These are phyloP conservation scores for Neurospora tetraspora DNA, from an alignment of 495 filamentous ascomycete genomes.

Conservation along the genomic window DNA sequence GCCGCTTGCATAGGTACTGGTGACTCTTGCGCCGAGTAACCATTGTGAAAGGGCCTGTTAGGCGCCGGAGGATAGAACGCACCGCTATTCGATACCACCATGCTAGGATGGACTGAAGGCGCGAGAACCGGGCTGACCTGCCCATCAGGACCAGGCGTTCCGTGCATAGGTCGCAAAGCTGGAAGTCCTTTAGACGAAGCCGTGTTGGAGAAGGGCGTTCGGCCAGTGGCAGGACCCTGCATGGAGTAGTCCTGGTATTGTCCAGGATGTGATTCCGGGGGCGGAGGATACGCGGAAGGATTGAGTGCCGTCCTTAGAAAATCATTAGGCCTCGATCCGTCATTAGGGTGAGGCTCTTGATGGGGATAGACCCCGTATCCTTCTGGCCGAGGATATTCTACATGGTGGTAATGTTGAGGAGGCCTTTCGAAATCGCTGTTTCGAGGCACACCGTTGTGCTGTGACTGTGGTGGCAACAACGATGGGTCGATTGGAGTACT, in stretches of 20 bases:
- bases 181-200: conserved; percentile 22
- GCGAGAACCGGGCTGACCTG: conserved; percentile 15
- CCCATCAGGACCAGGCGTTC: conserved; percentile 14
- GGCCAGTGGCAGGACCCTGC: neutral
- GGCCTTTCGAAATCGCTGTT: neutral
- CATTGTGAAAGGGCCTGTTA: conserved; percentile 31
- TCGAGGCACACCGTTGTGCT: neutral
- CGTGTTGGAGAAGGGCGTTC: conserved; percentile 18
- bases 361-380: neutral
- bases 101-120: conserved; percentile 8
- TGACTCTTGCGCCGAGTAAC: conserved; percentile 25
- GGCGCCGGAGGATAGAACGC: conserved; percentile 26
- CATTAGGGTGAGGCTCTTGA: neutral
- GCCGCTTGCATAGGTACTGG: conserved; percentile 2
- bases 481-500: conserved; percentile 1
- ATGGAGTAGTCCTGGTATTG: neutral
- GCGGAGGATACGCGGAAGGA: conserved; percentile 10
- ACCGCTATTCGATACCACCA: conserved; percentile 31
- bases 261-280: neutral
- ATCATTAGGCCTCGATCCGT: conserved; percentile 15
- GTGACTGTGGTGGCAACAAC: neutral
- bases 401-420: neutral
- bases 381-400: conserved; percentile 7
- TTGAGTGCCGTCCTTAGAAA: conserved; percentile 37
- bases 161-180: conserved; percentile 31